These are phyloP conservation scores for Xanthoconium separans DNA, from an alignment of 1,284 basidiomycete genomes.

Conservation along the genomic window DNA sequence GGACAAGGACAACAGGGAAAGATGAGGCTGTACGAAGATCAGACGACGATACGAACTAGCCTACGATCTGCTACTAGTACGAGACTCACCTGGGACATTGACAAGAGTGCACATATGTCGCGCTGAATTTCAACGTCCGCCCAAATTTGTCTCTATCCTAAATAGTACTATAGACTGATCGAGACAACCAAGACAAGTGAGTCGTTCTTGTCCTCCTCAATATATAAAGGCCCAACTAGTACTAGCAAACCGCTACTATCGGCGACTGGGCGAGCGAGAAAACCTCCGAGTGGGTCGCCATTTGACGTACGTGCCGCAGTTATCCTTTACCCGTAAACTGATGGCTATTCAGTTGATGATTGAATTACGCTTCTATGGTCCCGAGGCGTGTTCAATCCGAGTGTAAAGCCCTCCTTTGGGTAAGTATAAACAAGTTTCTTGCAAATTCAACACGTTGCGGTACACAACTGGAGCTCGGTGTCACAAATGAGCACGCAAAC, in stretches of 20 bases:
- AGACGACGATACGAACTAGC: neutral
- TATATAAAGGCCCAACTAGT: neutral
- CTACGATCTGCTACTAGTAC: too few relatives aligned
- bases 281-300: neutral
- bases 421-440: neutral
- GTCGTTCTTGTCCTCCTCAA: neutral
- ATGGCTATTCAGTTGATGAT: neutral
- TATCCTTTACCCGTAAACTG: neutral
- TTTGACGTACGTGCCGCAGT: neutral
- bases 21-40: slow-evolving; percentile 14
- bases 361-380: too few relatives aligned
- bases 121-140: slow-evolving; percentile 21
- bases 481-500: neutral
- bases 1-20: slow-evolving; percentile 66
- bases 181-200: neutral
- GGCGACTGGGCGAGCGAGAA: neutral
- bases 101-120: slow-evolving; percentile 16
- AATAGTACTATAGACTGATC: neutral
- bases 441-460: neutral
- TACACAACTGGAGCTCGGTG: neutral
- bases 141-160: slow-evolving; percentile 25
- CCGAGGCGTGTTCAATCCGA: too few relatives aligned
- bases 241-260: neutral
- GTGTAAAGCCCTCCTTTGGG: too few relatives aligned
- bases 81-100: slow-evolving; percentile 29